These are phyloP conservation scores for Aspergillus sp. DNA, from an alignment of 2,329 filamentous ascomycete genomes.

Conservation along the genomic window DNA sequence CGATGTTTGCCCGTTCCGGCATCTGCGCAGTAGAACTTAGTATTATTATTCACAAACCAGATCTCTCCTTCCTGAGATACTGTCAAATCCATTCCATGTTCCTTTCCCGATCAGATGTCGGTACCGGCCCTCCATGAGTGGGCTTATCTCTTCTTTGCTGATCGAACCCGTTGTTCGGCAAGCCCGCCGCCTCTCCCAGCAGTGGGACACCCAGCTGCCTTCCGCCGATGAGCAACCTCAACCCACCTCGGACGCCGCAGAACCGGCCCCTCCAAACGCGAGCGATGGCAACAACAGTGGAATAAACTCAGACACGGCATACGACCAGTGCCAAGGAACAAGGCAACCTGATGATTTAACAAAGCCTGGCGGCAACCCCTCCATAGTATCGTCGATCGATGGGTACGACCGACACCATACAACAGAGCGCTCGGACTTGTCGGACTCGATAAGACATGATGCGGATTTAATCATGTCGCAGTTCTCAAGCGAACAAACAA, in stretches of 20 bases:
- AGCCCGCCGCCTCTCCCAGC: conserved; percentile 39
- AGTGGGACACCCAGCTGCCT: conserved; percentile 18
- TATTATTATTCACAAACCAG: neutral
- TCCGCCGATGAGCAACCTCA: conserved; percentile 22
- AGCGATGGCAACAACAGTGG: conserved; percentile 10
- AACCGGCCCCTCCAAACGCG: conserved; percentile 17
- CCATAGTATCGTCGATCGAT: conserved; percentile 16
- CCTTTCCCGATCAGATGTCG: conserved; percentile 13
- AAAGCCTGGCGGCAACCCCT: conserved; percentile 21
- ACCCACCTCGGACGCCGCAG: conserved; percentile 21
- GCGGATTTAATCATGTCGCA: neutral
- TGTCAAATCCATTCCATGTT: conserved; percentile 3
- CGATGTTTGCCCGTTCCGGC: conserved; percentile 11
- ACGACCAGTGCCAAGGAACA: conserved; percentile 11
- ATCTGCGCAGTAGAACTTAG: conserved; percentile 1
- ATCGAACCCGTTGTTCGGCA: conserved; percentile 45
- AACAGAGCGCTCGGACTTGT: neutral
- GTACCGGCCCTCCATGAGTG: conserved; percentile 41
- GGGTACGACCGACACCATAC: conserved; percentile 10
- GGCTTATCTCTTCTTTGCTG: conserved; percentile 43
- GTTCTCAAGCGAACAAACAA: neutral
- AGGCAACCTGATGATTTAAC: conserved; percentile 18
- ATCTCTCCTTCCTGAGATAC: neutral
- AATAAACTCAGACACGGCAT: conserved; percentile 10
- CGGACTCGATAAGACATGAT: neutral